Base-by-base conservation (phyloP, 1,139 yeast genomes). In the Debaryomyces subglobosus region DNA sequence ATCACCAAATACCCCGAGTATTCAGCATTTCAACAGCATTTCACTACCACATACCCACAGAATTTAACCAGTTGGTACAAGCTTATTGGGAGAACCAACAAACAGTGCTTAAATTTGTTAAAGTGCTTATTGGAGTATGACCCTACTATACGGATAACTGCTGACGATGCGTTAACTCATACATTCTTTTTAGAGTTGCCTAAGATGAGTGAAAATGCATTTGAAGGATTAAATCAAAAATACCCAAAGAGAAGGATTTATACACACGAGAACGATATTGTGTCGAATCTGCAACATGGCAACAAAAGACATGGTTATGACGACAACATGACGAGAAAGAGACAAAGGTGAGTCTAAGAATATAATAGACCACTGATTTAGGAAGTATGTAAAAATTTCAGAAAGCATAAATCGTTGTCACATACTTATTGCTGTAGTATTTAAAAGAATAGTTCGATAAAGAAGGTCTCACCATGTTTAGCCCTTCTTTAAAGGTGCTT, bases 61-160 rank as follows among this genome's bases (percentile, higher is more conserved):
- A 87, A 86, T 57, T 69, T 94, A 39, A 81, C 82, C 40, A 82
- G 84, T 18, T 94, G 99, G 99, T 92, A 86, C 65, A 87, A 86
- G 53, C 75, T 89, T 7, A 83, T 89, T 34, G 95, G 95, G 12
- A 90, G 89, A 0, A 73, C 81, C 12, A 89, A 86, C 61, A 81
- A 79, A 50, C 78, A 76, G 60, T 91, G 96, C 46, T 74, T 87
- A 27, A 79, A 82, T 48, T 71, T 95, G 23, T 69, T 95, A 32
- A 70, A 81, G 34, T 79, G 80, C 34, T 66, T 95, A 39, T 67
- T 95, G 38, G 86, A 80, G 49, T 92, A 91, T 62, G 96, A 95
- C 62, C 99, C 99, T 0, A 77, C 84, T n/a, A 71, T 73, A 21
- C 74, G 99, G 50, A 68, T 88, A 29, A 65, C 71, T 1, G 94